These are phyloP conservation scores for Typha latifolia DNA, from an alignment of 176 grass and related monocot species.

Conservation along the genomic window DNA sequence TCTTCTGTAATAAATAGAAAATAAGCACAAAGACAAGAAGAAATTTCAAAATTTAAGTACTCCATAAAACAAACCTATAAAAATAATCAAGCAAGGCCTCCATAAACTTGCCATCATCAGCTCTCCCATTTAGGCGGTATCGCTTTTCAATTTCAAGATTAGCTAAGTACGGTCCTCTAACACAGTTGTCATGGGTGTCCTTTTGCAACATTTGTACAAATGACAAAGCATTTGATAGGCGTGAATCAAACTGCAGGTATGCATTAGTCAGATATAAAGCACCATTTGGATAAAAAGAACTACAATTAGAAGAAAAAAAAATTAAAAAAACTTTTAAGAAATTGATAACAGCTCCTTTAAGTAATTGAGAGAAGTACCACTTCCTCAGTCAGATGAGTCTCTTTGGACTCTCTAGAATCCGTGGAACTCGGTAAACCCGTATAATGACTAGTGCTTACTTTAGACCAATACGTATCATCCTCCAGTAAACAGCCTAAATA, in stretches of 20 bases:
- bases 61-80: slow-evolving; percentile 38
- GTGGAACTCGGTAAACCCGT: slow-evolving; percentile 29
- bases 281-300: neutral
- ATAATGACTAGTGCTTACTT: slow-evolving; percentile 33
- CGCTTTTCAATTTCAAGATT: slow-evolving; percentile 83
- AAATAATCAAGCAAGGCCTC: slow-evolving; percentile 77
- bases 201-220: slow-evolving; percentile 77
- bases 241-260: slow-evolving; percentile 58
- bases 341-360: slow-evolving; percentile 8
- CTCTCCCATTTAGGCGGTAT: slow-evolving; percentile 35
- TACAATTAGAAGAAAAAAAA: neutral
- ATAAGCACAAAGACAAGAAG: too few species aligned
- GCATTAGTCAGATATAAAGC: neutral
- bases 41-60: too few species aligned
- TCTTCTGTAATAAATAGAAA: too few species aligned
- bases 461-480: slow-evolving; percentile 56
- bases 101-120: slow-evolving; percentile 44
- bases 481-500: slow-evolving; percentile 97
- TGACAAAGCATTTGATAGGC: slow-evolving; percentile 61
- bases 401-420: slow-evolving; percentile 33
- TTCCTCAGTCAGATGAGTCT: slow-evolving; percentile 47
- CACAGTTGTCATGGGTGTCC: slow-evolving; percentile 39
- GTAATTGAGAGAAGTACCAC: slow-evolving; percentile 37
- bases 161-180: slow-evolving; percentile 80
- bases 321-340: neutral